Conservation (phyloP, 805 yeast genomes). For the Nakazawaea molendinolei region DNA sequence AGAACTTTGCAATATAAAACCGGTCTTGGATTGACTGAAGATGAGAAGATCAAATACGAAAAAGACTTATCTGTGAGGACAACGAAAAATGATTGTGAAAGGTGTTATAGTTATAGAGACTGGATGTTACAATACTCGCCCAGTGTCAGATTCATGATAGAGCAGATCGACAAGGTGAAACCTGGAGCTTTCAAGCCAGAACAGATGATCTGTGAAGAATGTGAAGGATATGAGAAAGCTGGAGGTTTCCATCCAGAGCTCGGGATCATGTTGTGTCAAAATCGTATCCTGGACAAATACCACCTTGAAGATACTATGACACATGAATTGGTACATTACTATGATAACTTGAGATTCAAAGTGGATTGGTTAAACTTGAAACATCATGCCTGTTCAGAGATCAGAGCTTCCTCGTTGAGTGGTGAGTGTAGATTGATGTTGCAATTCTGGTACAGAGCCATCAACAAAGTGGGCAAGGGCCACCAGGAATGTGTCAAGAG, state of each 20-base stretch:
- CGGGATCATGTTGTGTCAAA: constrained; percentile 85
- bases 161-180: constrained; percentile 65
- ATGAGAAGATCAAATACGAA: constrained; percentile 51
- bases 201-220: constrained; percentile 71
- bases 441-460: constrained; percentile 51
- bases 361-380: constrained; percentile 79
- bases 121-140: constrained; percentile 83
- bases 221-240: constrained; percentile 69
- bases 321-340: constrained; percentile 91
- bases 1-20: constrained; percentile 64
- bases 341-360: constrained; percentile 81
- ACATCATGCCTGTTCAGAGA: constrained; percentile 97
- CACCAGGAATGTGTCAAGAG: constrained; percentile 89
- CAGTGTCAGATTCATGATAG: constrained; percentile 77
- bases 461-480: constrained; percentile 59
- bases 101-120: constrained; percentile 69
- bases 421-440: constrained; percentile 93
- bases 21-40: constrained; percentile 53
- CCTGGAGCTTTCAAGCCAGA: constrained; percentile 34
- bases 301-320: constrained; percentile 87
- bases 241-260: constrained; percentile 93
- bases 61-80: constrained; percentile 39
- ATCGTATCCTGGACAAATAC: constrained; percentile 64
- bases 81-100: constrained; percentile 48
- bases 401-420: constrained; percentile 84